Evolutionary conservation across 2,329 filamentous ascomycete genomes (phyloP).

Genomic region (Pyrenophora graminea): DNA sequence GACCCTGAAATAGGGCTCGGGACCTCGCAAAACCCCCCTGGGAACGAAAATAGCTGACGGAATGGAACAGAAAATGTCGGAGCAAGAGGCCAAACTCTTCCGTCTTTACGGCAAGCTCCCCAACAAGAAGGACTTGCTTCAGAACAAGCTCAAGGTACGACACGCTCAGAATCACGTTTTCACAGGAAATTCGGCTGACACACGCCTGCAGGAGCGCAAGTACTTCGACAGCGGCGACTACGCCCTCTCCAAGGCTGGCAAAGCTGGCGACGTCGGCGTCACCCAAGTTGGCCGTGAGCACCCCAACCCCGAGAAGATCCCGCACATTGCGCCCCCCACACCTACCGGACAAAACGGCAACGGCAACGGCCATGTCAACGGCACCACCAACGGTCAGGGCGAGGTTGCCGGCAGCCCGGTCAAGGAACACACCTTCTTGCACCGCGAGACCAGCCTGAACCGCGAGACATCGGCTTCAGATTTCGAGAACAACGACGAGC

Average conservation of each 20-base stretch:
- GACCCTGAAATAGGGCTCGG: conserved; percentile 9
- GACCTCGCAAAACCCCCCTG: not conserved
- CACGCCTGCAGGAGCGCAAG: conserved; percentile 71
- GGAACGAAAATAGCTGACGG: conserved; percentile 23
- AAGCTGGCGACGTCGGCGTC: conserved; percentile 90
- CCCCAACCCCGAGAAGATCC: conserved; percentile 92
- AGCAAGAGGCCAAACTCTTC: conserved; percentile 95
- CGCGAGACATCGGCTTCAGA: conserved; percentile 76
- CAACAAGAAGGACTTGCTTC: conserved; percentile 91
- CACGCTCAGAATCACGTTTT: not conserved
- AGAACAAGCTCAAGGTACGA: conserved; percentile 88
- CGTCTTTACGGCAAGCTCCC: conserved; percentile 97
- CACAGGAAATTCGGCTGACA: conserved; percentile 8
- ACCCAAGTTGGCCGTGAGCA: conserved; percentile 94
- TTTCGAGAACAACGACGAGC: conserved; percentile 49
- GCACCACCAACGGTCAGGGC: conserved; percentile 38
- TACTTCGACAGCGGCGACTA: conserved; percentile 98
- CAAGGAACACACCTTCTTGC: conserved; percentile 87
- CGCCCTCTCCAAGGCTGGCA: conserved; percentile 94
- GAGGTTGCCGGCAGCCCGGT: conserved; percentile 72
- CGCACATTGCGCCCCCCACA: conserved; percentile 74
- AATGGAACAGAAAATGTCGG: conserved; percentile 73
- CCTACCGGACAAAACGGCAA: conserved; percentile 47
- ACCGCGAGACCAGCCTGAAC: conserved; percentile 77
- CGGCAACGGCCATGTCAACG: conserved; percentile 36